Percentiles rank a stretch among this genome's conserved stretches.
These are phyloP conservation scores for Peniophora sp. DNA, from an alignment of 1,284 basidiomycete genomes.

Conservation along the genomic window DNA sequence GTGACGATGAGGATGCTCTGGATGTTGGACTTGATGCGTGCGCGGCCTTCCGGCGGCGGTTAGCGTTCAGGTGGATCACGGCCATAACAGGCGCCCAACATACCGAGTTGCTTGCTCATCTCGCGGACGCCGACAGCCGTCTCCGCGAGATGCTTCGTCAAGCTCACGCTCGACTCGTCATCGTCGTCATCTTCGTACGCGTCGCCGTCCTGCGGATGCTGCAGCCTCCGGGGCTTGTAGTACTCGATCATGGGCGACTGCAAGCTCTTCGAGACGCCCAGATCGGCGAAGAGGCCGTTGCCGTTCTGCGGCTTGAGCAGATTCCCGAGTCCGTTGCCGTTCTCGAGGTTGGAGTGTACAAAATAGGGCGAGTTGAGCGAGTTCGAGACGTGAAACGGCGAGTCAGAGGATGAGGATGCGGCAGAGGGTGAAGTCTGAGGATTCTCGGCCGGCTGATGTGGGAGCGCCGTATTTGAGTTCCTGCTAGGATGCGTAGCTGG, in stretches of 20 bases:
- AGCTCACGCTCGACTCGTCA: slow-evolving; percentile 61
- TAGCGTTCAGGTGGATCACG: slow-evolving; percentile 2
- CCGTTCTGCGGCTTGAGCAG: slow-evolving; percentile 48
- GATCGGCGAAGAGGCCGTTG: slow-evolving; percentile 24
- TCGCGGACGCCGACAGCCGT: slow-evolving; percentile 96
- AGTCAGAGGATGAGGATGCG: slow-evolving; percentile 12
- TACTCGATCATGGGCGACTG: slow-evolving; percentile 23
- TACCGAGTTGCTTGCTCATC: slow-evolving; percentile 97
- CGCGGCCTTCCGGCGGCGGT: slow-evolving; percentile 57
- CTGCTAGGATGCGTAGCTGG: slow-evolving; percentile 2
- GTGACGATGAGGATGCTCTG: slow-evolving; percentile 95
- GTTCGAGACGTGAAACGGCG: slow-evolving; percentile 13
- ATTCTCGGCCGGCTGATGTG: slow-evolving; percentile 4
- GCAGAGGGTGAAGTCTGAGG: slow-evolving; percentile 15
- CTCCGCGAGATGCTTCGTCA: slow-evolving; percentile 92
- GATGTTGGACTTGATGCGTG: slow-evolving; percentile 85
- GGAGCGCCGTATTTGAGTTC: neutral
- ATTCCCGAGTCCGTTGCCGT: slow-evolving; percentile 63
- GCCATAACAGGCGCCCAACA: slow-evolving; percentile 8
- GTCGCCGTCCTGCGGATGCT: slow-evolving; percentile 16
- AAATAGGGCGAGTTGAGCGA: slow-evolving; percentile 73
- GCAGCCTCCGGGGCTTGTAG: slow-evolving; percentile 8
- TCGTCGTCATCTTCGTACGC: slow-evolving; percentile 37
- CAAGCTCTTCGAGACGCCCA: slow-evolving; percentile 41
- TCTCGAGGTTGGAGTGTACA: slow-evolving; percentile 78